Base-by-base conservation (phyloP, 345 rosid species). In the Triadica sebifera region DNA sequence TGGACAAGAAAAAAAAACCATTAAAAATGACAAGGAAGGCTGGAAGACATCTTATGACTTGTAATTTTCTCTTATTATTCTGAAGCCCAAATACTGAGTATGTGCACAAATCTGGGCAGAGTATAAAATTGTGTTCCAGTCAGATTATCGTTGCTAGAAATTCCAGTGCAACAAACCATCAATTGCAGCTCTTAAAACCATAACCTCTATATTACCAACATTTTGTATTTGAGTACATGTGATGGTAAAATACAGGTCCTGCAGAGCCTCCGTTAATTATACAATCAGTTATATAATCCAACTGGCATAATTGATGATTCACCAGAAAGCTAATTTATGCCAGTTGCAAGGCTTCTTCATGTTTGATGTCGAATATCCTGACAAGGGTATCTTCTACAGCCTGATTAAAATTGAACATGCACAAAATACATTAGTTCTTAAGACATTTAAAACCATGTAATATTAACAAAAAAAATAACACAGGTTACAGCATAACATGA, bases 311-410 rank as follows among this genome's bases (percentile, higher is more conserved):
- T 38, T 67, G n/a, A n/a, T n/a, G n/a, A n/a, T n/a, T n/a, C n/a
- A n/a, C n/a, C n/a, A 56, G 24, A 15, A 39, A 22, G 56, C 52
- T 41, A 69, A 12, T 68, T 86, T 82, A 88, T 5, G 86, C 91
- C 77, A 88, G 39, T 77, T 85, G 93, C 86, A 86, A 68, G 56
- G 87, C 77, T 81, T 91, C 97, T 70, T 91, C 88, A 0, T 88
- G 85, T 81, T 92, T 94, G 64, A 91, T 83, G 78, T 91, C 85
- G 67, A 94, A 91, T 70, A 92, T 87, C 86, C 86, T 94, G 77
- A 80, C 74, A 57, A 94, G 82, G 45, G 70, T 92, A 58, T 94
- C 98, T 78, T 90, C 98, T 17, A 94, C 96, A 38, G 75, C 94
- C 97, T 91, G 81, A 34, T 63, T 16, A 67, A 29, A 46, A 41